phyloP scores from a whole-genome alignment of 139 green algal species.

The Coelastrella sp. region DNA sequence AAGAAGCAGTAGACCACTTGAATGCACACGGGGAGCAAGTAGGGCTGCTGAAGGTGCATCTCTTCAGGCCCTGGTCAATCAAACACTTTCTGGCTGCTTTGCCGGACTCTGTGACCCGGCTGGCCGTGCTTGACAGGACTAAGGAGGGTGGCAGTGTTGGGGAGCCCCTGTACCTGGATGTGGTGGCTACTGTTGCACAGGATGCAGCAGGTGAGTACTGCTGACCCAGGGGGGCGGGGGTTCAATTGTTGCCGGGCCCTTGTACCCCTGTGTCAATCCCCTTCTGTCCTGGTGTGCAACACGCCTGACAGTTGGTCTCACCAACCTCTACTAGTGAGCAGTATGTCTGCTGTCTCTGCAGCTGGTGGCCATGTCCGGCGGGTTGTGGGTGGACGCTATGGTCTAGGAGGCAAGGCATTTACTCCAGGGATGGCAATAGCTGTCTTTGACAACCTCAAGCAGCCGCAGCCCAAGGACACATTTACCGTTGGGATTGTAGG shows the following conservation, averaged over 20 bases:
- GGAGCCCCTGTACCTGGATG: slow-evolving; percentile 56
- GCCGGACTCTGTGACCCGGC: slow-evolving; percentile 41
- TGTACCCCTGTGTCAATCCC: too few relatives aligned
- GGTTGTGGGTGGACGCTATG: slow-evolving; percentile 64
- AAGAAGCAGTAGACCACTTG: slow-evolving; percentile 51
- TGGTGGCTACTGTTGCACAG: slow-evolving; percentile 36
- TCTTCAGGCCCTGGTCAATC: slow-evolving; percentile 63
- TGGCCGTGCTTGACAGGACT: slow-evolving; percentile 62
- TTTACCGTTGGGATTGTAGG: slow-evolving; percentile 50
- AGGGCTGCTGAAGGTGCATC: slow-evolving; percentile 59
- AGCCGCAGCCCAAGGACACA: slow-evolving; percentile 31
- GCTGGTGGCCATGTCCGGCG: slow-evolving; percentile 4
- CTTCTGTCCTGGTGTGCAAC: too few relatives aligned
- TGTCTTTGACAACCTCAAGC: slow-evolving; percentile 61
- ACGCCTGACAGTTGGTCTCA: too few relatives aligned
- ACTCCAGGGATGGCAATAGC: slow-evolving; percentile 62
- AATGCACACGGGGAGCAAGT: slow-evolving; percentile 48
- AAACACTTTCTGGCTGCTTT: slow-evolving; percentile 57
- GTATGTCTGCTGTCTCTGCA: neutral
- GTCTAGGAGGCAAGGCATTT: slow-evolving; percentile 71
- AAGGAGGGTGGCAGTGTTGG: slow-evolving; percentile 61
- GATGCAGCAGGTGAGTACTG: neutral
- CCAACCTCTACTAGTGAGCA: neutral
- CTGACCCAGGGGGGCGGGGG: neutral
- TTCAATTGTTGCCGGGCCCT: too few relatives aligned